These are phyloP conservation scores for Aspergillus pseudoglaucus DNA, from an alignment of 2,329 filamentous ascomycete species.

Conservation along the genomic window DNA sequence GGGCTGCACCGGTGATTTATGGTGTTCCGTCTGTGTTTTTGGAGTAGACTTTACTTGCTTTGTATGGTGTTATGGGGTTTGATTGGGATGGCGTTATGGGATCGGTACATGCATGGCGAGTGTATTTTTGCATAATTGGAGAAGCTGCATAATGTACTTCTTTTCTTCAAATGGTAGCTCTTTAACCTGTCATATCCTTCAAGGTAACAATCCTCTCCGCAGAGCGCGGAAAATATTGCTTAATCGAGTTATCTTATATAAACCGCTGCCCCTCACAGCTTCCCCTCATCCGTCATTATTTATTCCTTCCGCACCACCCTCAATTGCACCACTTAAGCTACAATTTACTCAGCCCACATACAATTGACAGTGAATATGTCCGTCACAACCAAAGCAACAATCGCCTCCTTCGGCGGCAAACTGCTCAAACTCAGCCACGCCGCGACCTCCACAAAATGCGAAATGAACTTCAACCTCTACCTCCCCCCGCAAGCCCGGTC, in stretches of 20 bases:
- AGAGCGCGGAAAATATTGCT: not conserved
- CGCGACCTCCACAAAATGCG: slow-evolving; percentile 69
- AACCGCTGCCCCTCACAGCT: slow-evolving; percentile 2
- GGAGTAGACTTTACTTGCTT: slow-evolving; percentile 17
- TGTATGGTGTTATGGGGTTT: not conserved
- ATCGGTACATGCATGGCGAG: not conserved
- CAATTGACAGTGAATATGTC: slow-evolving; percentile 50
- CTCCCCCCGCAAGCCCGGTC: slow-evolving; percentile 64
- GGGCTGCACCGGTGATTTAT: slow-evolving; percentile 88
- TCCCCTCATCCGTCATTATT: slow-evolving; percentile 21
- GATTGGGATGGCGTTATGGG: not conserved
- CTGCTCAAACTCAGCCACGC: slow-evolving; percentile 89
- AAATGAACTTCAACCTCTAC: slow-evolving; percentile 91
- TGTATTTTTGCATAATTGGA: not conserved
- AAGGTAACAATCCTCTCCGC: not conserved
- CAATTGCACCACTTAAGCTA: not conserved
- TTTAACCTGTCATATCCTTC: not conserved
- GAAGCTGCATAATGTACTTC: not conserved
- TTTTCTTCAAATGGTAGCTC: not conserved
- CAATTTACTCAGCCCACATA: slow-evolving; percentile 1
- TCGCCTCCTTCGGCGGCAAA: slow-evolving; percentile 87
- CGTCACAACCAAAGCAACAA: slow-evolving; percentile 83
- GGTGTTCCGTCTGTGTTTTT: slow-evolving; percentile 81
- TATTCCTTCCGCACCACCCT: slow-evolving; percentile 1
- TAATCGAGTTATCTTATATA: not conserved